Conservation (phyloP, 2,329 filamentous ascomycete genomes). For the Colletotrichum sp. region DNA sequence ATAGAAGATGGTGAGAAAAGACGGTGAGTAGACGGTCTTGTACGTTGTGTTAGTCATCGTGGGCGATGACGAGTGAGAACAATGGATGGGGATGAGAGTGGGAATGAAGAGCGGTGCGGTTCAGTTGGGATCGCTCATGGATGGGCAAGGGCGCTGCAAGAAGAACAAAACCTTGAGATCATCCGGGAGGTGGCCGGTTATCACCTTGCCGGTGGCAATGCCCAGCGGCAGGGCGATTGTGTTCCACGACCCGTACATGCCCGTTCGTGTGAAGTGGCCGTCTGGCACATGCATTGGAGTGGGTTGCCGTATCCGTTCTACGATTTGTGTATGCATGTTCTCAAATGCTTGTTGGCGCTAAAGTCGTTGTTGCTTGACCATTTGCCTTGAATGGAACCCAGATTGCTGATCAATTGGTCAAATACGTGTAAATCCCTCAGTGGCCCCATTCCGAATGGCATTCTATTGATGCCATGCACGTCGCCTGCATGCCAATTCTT, state of each 20-base stretch:
- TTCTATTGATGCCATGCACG: neutral
- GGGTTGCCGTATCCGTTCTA: neutral
- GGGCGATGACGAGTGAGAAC: neutral
- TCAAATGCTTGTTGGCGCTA: neutral
- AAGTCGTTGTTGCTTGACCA: neutral
- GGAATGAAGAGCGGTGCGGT: neutral
- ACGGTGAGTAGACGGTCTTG: slow-evolving; percentile 2
- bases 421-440: slow-evolving; percentile 6
- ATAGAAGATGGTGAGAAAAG: slow-evolving; percentile 28
- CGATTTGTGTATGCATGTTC: neutral
- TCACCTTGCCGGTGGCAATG: neutral
- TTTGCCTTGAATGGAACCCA: neutral
- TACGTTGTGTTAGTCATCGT: slow-evolving; percentile 10
- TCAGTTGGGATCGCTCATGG: neutral
- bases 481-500: neutral
- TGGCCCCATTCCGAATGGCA: neutral
- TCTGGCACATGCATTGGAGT: neutral
- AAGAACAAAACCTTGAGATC: neutral
- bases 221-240: neutral
- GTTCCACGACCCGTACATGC: neutral
- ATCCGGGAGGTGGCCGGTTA: neutral
- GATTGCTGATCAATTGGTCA: neutral
- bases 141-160: neutral
- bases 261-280: neutral
- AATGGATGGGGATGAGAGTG: neutral